Evolutionary conservation across 1,139 yeast species (phyloP).

Genomic region (Saccharomyces uvarum): DNA sequence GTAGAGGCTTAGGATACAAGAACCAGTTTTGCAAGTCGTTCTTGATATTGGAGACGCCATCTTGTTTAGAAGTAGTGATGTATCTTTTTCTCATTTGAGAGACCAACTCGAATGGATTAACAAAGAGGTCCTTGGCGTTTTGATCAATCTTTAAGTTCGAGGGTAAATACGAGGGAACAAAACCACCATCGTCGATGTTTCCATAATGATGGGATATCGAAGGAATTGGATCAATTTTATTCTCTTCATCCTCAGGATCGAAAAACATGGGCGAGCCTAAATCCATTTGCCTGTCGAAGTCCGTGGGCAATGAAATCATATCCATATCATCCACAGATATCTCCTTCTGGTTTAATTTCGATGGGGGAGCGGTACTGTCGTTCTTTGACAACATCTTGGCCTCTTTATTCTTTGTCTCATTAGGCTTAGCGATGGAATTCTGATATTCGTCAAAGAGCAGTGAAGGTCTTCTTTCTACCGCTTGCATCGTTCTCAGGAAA

Average conservation of each 20-base stretch:
- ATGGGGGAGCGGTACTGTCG: conserved; percentile 5
- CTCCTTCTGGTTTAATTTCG: conserved; percentile 4
- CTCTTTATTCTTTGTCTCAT: conserved; percentile 4
- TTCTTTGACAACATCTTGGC: conserved; percentile 2
- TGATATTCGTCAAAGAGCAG: conserved; percentile 14
- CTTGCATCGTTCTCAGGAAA: background rate
- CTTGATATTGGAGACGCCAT: conserved; percentile 20
- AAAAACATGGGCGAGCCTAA: conserved; percentile 27
- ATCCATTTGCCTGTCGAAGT: conserved; percentile 25
- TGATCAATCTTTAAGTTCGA: conserved; percentile 4
- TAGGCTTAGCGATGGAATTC: conserved; percentile 5
- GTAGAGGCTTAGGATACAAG: conserved; percentile 28
- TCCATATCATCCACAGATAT: conserved; percentile 27
- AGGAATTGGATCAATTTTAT: conserved; percentile 5
- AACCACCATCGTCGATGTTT: background rate
- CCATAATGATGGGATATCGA: background rate
- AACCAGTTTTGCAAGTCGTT: conserved; percentile 24
- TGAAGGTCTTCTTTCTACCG: conserved; percentile 7
- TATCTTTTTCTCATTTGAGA: conserved; percentile 18
- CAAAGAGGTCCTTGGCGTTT: conserved; percentile 1
- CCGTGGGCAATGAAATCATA: conserved; percentile 22
- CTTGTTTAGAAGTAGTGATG: conserved; percentile 22
- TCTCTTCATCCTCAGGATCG: conserved; percentile 17
- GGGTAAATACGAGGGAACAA: conserved; percentile 10
- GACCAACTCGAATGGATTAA: conserved; percentile 13